Conservation (phyloP, 768 basidiomycete species). For the Hortiboletus flavorubellus region DNA sequence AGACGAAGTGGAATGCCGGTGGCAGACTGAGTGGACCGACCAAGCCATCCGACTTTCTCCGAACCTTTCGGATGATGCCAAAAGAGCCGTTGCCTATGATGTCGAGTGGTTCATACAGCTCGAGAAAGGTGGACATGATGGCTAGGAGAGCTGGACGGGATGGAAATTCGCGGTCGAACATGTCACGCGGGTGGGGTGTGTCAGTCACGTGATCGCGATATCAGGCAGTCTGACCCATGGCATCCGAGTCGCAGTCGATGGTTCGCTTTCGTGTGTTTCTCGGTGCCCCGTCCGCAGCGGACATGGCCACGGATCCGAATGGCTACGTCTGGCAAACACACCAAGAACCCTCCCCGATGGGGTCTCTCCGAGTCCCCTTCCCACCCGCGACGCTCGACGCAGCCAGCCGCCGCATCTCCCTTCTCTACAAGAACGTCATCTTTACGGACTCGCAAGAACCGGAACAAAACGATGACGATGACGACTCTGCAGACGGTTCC, state of each 20-base stretch:
- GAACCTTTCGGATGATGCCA: conserved; percentile 95
- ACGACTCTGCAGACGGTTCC: conserved; percentile 6
- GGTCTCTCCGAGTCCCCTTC: conserved; percentile 19
- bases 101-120: conserved; percentile 83
- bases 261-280: conserved; percentile 49
- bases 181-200: conserved; percentile 19
- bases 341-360: conserved; percentile 17
- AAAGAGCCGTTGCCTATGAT: conserved; percentile 97
- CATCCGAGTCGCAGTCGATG: conserved; percentile 13
- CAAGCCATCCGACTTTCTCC: conserved; percentile 75
- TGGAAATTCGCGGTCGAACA: conserved; percentile 27
- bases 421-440: conserved; percentile 69
- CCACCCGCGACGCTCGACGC: conserved; percentile 59
- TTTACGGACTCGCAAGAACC: conserved; percentile 41
- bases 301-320: conserved; percentile 34
- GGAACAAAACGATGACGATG: conserved; percentile 29
- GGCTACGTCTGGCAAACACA: conserved; percentile 47
- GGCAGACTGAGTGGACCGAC: conserved; percentile 44
- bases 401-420: conserved; percentile 65
- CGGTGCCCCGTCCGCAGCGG: conserved; percentile 40
- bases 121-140: conserved; percentile 47
- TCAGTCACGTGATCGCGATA: conserved; percentile 29
- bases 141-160: conserved; percentile 13
- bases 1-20: conserved; percentile 1
- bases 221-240: background rate